Evolutionary conservation across 1,139 yeast species (phyloP), one percentile per base, ranked within the genome.

Genomic region (Yamadazyma atlantica): DNA sequence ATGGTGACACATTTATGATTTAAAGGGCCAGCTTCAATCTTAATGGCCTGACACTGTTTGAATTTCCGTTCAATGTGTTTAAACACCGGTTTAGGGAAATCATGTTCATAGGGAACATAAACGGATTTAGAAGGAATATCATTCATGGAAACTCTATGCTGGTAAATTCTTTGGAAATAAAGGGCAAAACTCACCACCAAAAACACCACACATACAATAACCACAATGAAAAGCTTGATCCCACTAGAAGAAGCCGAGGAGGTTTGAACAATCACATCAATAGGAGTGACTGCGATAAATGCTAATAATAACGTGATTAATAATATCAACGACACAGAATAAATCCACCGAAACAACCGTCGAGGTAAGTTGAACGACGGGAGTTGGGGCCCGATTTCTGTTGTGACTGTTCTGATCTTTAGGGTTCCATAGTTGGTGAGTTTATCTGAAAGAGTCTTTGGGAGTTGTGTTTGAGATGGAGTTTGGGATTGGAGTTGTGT

Each of bases 231-330:
- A 13, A 85, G 75, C 55, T 86, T 84, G 58, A 86, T 62, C 9
- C 74, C 80, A 45, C 77, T 78, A 40, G 77, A 77, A 15, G 75
- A 64, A 2, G 78, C 62, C 30, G 73, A 66, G 1, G 74, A 57
- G 2, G 90, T 80, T 58, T 83, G 90, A 1, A 78, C 77, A 43
- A 85, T 74, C 34, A 85, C 80, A 58, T 86, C 95, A n/a, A 84
- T 71, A 1, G 89, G 89, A 0, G 89, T 74, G 6, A 82, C 85
- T 3, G 82, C 66, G 9, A 82, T 64, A 41, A 85, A 74, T 2
- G 79, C 85, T 24, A 78, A 54, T 34, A 78, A 64, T 19, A 81
- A 51, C 3, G 78, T 49, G 31, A 79, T 54, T 29, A 79, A 64
- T n/a, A 80, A 53, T 14, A 73, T 61, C 39, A 80, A 63, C 12